Evolutionary conservation across 2,329 filamentous ascomycete species (phyloP), one percentile per base, ranked within the genome.

Genomic region (Sclerotinia trifoliorum): DNA sequence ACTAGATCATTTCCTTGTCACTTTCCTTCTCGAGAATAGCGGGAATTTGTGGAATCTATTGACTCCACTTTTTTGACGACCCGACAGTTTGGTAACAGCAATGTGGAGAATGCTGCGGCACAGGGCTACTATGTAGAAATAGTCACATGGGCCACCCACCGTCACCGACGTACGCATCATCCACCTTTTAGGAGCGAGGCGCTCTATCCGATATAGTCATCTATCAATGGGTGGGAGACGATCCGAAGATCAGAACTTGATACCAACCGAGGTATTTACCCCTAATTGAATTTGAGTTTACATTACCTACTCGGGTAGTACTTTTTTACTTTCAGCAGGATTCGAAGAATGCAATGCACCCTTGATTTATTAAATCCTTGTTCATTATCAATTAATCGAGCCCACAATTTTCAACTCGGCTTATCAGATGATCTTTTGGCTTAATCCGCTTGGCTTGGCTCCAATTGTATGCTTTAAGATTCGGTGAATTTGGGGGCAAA

Each of bases 1-100:
- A 57, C 15, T 32, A 26, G 21, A 5, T 26, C 44, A 10, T 44
- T 29, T 13, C 21, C 29, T 35, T 51, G 44, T 44, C 58, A 61
- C 58, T 61, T 49, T 61, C 58, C 58, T 39, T 49, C 26, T 62
- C 46, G 35, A 62, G 44, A 62, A 26, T 62, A 49, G 46, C 51
- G 46, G 46, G 15, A 51, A 62, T 39, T 39, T 4, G 26, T 60
- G 39, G 17, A 60, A 51, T 49, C 26, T n/a, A 42, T 17, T 26
- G 35, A 49, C 46, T 62, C 46, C 58, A 62, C 58, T 51, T 51
- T 51, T 62, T 51, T 19, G 19, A 62, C 46, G 58, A 62, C 58
- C 58, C 58, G 58, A 62, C 58, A 62, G 58, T 24, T 35, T 51
- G 58, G 58, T 49, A 49, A 62, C 29, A 3, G 8, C 58, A 39